phyloP scores from a whole-genome alignment of 1,284 basidiomycete genomes.

The Inonotus hispidus region DNA sequence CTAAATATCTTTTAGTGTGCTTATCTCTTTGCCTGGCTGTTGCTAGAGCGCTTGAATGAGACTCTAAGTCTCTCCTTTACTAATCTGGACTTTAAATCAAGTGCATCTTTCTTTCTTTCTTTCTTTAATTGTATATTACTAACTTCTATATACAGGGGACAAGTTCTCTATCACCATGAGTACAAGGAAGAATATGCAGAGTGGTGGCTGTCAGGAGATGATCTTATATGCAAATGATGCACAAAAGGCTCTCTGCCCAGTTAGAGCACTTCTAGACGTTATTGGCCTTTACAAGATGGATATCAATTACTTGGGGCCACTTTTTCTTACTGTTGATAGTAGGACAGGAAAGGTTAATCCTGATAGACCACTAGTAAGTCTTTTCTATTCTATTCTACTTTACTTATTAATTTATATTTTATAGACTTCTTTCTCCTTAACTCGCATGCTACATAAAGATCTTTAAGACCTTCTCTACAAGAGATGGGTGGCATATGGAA shows the following conservation, averaged over 20 bases:
- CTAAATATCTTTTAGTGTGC: slow-evolving; percentile 13
- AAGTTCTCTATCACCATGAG: slow-evolving; percentile 4
- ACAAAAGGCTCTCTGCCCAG: slow-evolving; percentile 15
- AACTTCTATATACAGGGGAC: not conserved
- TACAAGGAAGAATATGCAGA: slow-evolving; percentile 19
- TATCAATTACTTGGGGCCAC: not conserved
- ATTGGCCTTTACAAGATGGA: slow-evolving; percentile 1
- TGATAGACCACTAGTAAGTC: not conserved
- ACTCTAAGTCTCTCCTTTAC: slow-evolving; percentile 20
- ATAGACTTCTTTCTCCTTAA: slow-evolving; percentile 4
- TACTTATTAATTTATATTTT: not conserved
- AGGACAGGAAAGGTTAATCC: not conserved
- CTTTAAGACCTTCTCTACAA: slow-evolving; percentile 22
- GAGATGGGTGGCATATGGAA: slow-evolving; percentile 23
- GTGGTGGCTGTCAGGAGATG: slow-evolving; percentile 17
- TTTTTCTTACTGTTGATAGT: not conserved
- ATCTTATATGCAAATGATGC: slow-evolving; percentile 17
- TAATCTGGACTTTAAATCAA: slow-evolving; percentile 8
- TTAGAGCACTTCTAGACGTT: slow-evolving; percentile 13
- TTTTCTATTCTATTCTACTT: not conserved
- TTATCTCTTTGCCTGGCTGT: slow-evolving; percentile 23
- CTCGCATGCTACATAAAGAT: slow-evolving; percentile 19
- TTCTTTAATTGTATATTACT: not conserved
- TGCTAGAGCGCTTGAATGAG: slow-evolving; percentile 22
- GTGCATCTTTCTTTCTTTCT: slow-evolving; percentile 17